Base-by-base conservation (phyloP, 176 grass and related monocot species). In the Musa schizocarpa region DNA sequence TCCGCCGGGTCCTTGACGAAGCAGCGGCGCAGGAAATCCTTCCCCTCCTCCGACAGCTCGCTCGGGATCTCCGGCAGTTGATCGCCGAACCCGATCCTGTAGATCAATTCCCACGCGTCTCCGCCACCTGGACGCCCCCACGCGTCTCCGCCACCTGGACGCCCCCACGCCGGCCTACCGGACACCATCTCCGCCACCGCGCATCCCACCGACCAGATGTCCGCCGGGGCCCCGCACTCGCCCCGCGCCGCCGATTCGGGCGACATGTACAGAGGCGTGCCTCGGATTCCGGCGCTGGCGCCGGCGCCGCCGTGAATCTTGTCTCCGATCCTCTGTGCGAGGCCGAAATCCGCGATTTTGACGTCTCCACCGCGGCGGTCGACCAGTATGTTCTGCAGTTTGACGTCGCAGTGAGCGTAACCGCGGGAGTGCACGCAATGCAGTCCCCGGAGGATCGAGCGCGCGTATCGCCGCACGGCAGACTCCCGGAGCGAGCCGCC, bases 341-440 rank as follows among this genome's bases (percentile, higher is more conserved):
- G 61, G 6, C 61, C 75, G n/a, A 77, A 77, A 49, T 65, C 75
- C 19, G 75, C 75, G 9, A 77, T 66, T 23, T 52, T 65, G 21
- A 77, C 21, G 58, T 53, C 75, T 20, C 75, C 61, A 2, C 61
- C 58, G 7, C 59, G 8, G 53, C 21, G 13, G 5, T 10, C 20
- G 17, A 77, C 61, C 26, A 77, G 59, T 49, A 77, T 52, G 34
- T 77, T 77, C n/a, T 77, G 59, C 58, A 21, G 59, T 59, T 77
- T 77, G 17, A 77, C 23, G 49, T 77, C 75, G 75, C 75, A 66
- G 20, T 77, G 74, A 5, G 48, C 59, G 59, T 65, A 77, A 11
- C 74, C 74, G 3, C 48, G 58, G 11, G 59, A 34, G 74, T 77
- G 74, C 2, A 65, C 49, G 48, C 1, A 77, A 1, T 48, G 6